Evolutionary conservation across 768 basidiomycete genomes (phyloP).

Genomic region (Paxillus ammoniavirescens): DNA sequence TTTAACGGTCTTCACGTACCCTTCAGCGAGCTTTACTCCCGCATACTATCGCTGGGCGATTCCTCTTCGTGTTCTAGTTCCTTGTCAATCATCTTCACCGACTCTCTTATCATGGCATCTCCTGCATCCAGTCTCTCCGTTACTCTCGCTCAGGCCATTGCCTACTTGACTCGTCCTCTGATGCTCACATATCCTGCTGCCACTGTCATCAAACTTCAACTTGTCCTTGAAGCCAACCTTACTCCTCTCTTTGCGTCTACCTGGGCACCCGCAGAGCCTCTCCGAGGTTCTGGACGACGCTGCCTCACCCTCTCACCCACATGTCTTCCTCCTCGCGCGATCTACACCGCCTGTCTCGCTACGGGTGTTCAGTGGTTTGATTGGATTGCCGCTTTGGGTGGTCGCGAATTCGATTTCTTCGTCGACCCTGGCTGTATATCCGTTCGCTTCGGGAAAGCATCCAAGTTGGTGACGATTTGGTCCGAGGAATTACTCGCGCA

Average conservation of each 20-base stretch:
- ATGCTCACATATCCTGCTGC: conserved; percentile 53
- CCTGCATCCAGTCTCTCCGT: conserved; percentile 53
- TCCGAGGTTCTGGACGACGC: conserved; percentile 68
- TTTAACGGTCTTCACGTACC: conserved; percentile 26
- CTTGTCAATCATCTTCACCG: conserved; percentile 6
- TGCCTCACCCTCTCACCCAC: conserved; percentile 71
- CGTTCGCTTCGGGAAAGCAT: conserved; percentile 50
- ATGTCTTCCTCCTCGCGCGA: conserved; percentile 66
- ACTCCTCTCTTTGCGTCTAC: conserved; percentile 64
- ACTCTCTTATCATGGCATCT: conserved; percentile 24
- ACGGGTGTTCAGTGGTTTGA: conserved; percentile 77
- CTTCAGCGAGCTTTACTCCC: conserved; percentile 23
- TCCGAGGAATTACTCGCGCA: conserved; percentile 47
- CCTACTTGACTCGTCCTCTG: conserved; percentile 70
- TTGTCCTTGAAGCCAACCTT: conserved; percentile 71
- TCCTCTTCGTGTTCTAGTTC: conserved; percentile 20
- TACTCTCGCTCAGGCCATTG: conserved; percentile 71
- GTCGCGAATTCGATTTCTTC: conserved; percentile 73
- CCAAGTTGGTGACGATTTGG: conserved; percentile 65
- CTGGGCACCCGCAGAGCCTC: conserved; percentile 64
- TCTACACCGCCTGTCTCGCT: conserved; percentile 69
- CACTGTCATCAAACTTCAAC: conserved; percentile 67
- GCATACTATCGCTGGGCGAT: conserved; percentile 34
- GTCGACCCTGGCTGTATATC: conserved; percentile 80
- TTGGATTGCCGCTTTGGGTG: conserved; percentile 72